These are phyloP conservation scores for Cyphellophora europaea DNA, from an alignment of 2,329 filamentous ascomycete species.

Conservation along the genomic window DNA sequence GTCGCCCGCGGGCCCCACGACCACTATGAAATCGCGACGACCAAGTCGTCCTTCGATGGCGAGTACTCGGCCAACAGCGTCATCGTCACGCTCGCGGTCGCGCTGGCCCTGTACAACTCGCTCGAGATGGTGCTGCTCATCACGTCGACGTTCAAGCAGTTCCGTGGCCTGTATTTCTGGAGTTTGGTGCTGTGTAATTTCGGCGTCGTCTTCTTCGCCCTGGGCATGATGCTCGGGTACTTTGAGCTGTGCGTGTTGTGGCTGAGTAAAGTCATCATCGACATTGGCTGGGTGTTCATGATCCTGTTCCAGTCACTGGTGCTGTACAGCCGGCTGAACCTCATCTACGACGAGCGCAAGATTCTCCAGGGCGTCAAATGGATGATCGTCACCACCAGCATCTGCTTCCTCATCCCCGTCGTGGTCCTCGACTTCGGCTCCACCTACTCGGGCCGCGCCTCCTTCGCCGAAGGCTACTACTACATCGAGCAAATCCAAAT, in stretches of 20 bases:
- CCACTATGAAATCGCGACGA: conserved; percentile 1
- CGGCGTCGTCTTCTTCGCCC: conserved; percentile 33
- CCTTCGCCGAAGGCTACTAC: conserved; percentile 27
- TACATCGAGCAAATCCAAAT: conserved; percentile 46
- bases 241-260: conserved; percentile 24
- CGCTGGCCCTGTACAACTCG: conserved; percentile 39
- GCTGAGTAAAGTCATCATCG: conserved; percentile 31
- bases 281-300: conserved; percentile 37
- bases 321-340: conserved; percentile 38
- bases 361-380: conserved; percentile 30
- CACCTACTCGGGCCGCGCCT: conserved; percentile 17
- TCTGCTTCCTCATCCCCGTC: conserved; percentile 33
- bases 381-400: conserved; percentile 36
- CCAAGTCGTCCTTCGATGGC: conserved; percentile 5
- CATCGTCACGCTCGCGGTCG: conserved; percentile 35
- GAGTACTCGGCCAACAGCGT: conserved; percentile 12
- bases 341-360: conserved; percentile 25
- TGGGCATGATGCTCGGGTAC: conserved; percentile 38
- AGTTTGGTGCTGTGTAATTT: conserved; percentile 31
- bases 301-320: conserved; percentile 41
- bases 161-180: conserved; percentile 41
- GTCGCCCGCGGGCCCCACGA: too few species aligned
- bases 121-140: conserved; percentile 38
- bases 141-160: conserved; percentile 37
- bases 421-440: conserved; percentile 34